A percentile compares a stretch with the other conserved stretches of the same genome.
These are phyloP conservation scores for Byssoonygena ceratinophila DNA, from an alignment of 2,329 filamentous ascomycete genomes.

Conservation along the genomic window DNA sequence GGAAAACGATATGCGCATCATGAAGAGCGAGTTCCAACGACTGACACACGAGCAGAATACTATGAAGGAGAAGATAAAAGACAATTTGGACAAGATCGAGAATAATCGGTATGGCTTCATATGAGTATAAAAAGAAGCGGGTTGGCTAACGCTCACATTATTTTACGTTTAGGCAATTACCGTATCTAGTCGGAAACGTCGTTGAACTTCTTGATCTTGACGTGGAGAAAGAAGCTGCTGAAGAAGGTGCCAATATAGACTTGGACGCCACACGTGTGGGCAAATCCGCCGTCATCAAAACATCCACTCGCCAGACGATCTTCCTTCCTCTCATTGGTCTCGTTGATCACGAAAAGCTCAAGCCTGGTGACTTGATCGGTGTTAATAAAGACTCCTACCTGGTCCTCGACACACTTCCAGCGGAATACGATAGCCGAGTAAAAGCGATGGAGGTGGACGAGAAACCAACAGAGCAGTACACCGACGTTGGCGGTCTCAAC, in stretches of 20 bases:
- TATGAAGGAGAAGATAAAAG: slow-evolving; percentile 98
- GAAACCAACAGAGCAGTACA: slow-evolving; percentile 98
- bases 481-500: slow-evolving; percentile 89
- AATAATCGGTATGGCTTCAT: slow-evolving; percentile 67
- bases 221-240: slow-evolving; percentile 86
- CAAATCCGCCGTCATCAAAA: slow-evolving; percentile 99
- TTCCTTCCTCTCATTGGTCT: slow-evolving; percentile 95
- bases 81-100: slow-evolving; percentile 97
- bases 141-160: background rate
- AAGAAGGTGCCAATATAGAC: slow-evolving; percentile 98
- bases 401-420: slow-evolving; percentile 88
- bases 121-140: background rate
- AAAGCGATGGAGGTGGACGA: slow-evolving; percentile 99
- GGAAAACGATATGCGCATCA: slow-evolving; percentile 96
- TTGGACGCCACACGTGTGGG: slow-evolving; percentile 91
- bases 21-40: slow-evolving; percentile 93
- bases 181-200: slow-evolving; percentile 96
- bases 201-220: slow-evolving; percentile 95
- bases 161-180: slow-evolving; percentile 61
- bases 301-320: slow-evolving; percentile 94
- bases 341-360: slow-evolving; percentile 88
- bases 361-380: slow-evolving; percentile 91
- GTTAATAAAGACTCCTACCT: slow-evolving; percentile 99
- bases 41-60: slow-evolving; percentile 88
- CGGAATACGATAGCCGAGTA: slow-evolving; percentile 96